These are phyloP conservation scores for Didymella glomerata DNA, from an alignment of 2,329 filamentous ascomycete genomes.

Conservation along the genomic window DNA sequence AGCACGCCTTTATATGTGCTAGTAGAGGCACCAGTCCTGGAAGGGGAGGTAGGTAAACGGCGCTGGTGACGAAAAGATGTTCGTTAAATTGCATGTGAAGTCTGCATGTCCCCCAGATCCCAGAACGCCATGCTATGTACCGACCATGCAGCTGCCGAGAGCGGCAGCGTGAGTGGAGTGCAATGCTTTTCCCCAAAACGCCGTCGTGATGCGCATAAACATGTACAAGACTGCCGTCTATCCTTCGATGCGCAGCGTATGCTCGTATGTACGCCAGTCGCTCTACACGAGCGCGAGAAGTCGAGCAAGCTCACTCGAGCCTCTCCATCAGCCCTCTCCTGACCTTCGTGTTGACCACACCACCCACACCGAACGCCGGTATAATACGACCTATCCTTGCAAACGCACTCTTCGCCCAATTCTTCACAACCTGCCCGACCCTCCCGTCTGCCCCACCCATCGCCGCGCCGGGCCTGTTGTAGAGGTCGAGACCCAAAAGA, in stretches of 20 bases:
- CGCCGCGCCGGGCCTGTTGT: slow-evolving; percentile 70
- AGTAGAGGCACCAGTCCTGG: too few relatives aligned
- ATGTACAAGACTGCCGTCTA: not conserved
- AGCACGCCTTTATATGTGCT: too few relatives aligned
- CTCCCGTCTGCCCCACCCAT: slow-evolving; percentile 66
- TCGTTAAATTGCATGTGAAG: not conserved
- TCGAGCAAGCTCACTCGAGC: slow-evolving; percentile 28
- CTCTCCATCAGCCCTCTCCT: slow-evolving; percentile 70
- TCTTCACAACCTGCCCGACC: slow-evolving; percentile 71
- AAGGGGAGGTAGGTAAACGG: not conserved
- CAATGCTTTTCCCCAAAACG: slow-evolving; percentile 1
- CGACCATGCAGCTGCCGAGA: not conserved
- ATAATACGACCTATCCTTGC: slow-evolving; percentile 86
- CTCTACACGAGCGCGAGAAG: not conserved
- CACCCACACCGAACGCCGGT: slow-evolving; percentile 87
- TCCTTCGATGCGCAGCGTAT: not conserved
- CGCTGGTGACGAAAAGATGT: not conserved
- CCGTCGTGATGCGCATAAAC: not conserved
- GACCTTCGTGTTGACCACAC: slow-evolving; percentile 81
- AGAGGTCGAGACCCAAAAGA: slow-evolving; percentile 83
- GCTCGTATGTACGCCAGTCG: not conserved
- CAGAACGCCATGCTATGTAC: not conserved
- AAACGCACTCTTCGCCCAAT: slow-evolving; percentile 77
- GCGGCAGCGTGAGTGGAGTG: not conserved
- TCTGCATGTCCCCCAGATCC: not conserved